Evolutionary conservation across 768 basidiomycete genomes (phyloP), one percentile per base, ranked within the genome.

Genomic region (Cyclocybe aegerita): DNA sequence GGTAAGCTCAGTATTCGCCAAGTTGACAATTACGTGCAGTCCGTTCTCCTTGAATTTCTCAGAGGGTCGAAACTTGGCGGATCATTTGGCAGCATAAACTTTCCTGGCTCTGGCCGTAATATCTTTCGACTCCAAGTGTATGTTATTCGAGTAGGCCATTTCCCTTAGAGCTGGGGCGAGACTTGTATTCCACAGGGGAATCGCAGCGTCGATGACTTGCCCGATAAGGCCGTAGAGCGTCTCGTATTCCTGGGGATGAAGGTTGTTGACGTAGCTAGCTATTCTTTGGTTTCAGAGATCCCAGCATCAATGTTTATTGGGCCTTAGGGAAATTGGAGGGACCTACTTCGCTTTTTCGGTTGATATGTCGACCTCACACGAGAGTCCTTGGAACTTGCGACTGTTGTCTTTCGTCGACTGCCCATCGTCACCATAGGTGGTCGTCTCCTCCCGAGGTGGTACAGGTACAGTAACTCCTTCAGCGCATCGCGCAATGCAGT

Each of bases 191-290:
- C 65, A 68, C n/a, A 66, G 50, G 7, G 66, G 67, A 34, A 68
- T 55, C 44, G 61, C 58, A 9, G 33, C 32, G 3, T 43, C 52
- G 41, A 68, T 59, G 39, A 65, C 39, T 15, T 53, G 30, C 35
- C 65, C 56, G 12, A 69, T 52, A 34, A 56, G 39, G 15, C 30
- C n/a, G 50, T 61, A 59, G 12, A 69, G 55, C 33, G 49, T 16
- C 39, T 14, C 16, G 39, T 50, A 44, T 7, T 39, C 14, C n/a
- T 45, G 36, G 12, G 68, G 70, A 52, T 69, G 59, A 9, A 72
- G 56, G 34, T 69, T 70, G 51, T 72, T 71, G 60, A 72, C 71
- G 49, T 74, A 72, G 9, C 63, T 61, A 9, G 52, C 48, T 10
- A 59, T 61, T 39, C 60, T 61, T 15, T 11, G 9, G 15, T 4